Base-by-base conservation (phyloP, 2,329 filamentous ascomycete genomes). In the Xylariaceae sp. region DNA sequence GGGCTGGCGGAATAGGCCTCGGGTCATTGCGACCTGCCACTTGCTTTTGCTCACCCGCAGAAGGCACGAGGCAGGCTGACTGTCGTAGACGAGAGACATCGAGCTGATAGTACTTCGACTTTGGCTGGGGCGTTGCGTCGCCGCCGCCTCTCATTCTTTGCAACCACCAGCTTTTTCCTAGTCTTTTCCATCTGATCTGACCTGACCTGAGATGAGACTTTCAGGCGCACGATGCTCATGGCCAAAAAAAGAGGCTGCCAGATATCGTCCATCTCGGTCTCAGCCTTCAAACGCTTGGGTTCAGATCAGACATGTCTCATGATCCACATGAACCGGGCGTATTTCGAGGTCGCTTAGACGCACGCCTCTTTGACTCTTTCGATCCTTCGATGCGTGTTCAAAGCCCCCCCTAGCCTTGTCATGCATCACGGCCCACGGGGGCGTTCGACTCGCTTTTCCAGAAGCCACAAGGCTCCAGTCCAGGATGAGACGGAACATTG, bases 241-340 rank as follows among this genome's bases (percentile, higher is more conserved):
- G 57, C 57, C 23, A 30, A 54, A 48, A 34, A 42, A 56, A 48
- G 42, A 42, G 44, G 51, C 55, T 37, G 13, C 5, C n/a, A 45
- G 42, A n/a, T 45, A 45, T 45, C 44, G 30, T 54, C 53, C 8
- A 58, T 47, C 50, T 53, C 48, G 35, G 63, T 59, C 50, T 63
- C 63, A 64, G 63, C 63, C 61, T 63, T 61, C 23, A 30, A 47
- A 55, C 51, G 56, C 51, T 52, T 56, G 39, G 51, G 51, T 1
- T 30, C 23, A 5, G 23, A 30, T 30, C 23, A 30, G 23, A 30
- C 23, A 30, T 30, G 23, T 30, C 23, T 30, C 23, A 30, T 30
- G 4, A 5, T 30, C 23, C 23, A 30, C 23, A 30, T 30, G 23
- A 30, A 30, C 23, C 23, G 23, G 23, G 23, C 23, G 23, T 30